Conservation (phyloP, 2,329 filamentous ascomycete genomes). For the Diaporthe citrichinensis region DNA sequence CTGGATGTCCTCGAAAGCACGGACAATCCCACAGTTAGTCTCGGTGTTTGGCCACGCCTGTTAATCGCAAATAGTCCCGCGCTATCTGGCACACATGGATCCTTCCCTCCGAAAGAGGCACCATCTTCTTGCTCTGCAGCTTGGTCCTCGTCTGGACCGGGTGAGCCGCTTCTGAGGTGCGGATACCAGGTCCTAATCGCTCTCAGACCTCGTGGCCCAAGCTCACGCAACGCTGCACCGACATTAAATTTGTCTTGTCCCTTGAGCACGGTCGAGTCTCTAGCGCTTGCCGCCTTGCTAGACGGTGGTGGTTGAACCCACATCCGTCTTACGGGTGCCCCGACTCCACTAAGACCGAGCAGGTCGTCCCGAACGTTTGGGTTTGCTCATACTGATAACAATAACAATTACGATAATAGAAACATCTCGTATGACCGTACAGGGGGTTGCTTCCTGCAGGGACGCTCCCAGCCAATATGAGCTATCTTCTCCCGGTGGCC, state of each 20-base stretch:
- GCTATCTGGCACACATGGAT: conserved; percentile 9
- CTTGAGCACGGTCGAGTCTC: background rate
- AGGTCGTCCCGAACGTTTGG: background rate
- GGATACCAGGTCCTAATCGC: background rate
- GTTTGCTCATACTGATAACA: background rate
- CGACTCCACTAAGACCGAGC: background rate
- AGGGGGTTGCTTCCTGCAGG: background rate
- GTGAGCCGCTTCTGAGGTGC: background rate
- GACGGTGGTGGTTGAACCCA: background rate
- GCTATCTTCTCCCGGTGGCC: background rate
- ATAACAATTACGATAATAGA: background rate
- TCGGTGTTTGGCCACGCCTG: background rate
- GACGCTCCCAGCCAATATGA: background rate
- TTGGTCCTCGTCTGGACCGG: background rate
- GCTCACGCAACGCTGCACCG: conserved; percentile 16
- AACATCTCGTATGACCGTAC: conserved; percentile 1
- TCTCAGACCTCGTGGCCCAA: conserved; percentile 26
- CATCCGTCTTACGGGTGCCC: background rate
- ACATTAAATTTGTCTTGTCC: background rate
- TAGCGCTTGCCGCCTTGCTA: background rate
- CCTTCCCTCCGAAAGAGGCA: background rate
- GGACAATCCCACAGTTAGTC: background rate
- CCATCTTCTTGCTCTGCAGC: conserved; percentile 1
- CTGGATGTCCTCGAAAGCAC: conserved; percentile 1
- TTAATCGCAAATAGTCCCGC: background rate